phyloP scores from a whole-genome alignment of 768 basidiomycete genomes.

The Mycena sanguinolenta region DNA sequence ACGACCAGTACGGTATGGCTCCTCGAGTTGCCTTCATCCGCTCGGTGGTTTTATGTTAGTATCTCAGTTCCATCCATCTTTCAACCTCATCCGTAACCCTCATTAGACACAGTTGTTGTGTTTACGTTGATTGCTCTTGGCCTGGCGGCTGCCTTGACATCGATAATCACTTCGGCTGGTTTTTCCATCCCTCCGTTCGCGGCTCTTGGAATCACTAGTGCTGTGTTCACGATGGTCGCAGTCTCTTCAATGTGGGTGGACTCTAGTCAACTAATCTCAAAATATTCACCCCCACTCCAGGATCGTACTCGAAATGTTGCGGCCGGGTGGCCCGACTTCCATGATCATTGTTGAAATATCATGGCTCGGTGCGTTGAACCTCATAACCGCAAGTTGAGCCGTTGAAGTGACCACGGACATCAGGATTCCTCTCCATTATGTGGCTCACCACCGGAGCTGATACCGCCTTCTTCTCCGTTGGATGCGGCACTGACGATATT shows the following conservation, averaged over 20 bases:
- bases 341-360: slow-evolving; percentile 26
- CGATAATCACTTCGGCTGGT: too few species aligned
- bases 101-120: not conserved
- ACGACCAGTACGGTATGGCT: not conserved
- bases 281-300: not conserved
- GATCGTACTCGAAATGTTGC: slow-evolving; percentile 23
- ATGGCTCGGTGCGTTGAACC: slow-evolving; percentile 13
- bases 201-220: slow-evolving; percentile 21
- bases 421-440: slow-evolving; percentile 16
- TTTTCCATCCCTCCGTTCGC: slow-evolving; percentile 13
- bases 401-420: not conserved
- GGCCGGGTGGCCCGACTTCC: slow-evolving; percentile 27
- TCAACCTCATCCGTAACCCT: not conserved
- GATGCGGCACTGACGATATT: too few species aligned
- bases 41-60: slow-evolving; percentile 4
- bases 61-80: not conserved
- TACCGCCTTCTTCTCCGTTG: not conserved
- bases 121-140: slow-evolving; percentile 2
- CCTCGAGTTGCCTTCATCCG: not conserved
- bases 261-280: too few species aligned
- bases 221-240: slow-evolving; percentile 17
- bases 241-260: slow-evolving; percentile 19
- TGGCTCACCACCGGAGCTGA: slow-evolving; percentile 18
- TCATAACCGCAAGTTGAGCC: not conserved
- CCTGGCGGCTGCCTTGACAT: not conserved